Percentiles rank a stretch among this genome's conserved stretches.
Evolutionary conservation across 306 rosid genomes (phyloP).

Genomic region (Glycine latifolia): DNA sequence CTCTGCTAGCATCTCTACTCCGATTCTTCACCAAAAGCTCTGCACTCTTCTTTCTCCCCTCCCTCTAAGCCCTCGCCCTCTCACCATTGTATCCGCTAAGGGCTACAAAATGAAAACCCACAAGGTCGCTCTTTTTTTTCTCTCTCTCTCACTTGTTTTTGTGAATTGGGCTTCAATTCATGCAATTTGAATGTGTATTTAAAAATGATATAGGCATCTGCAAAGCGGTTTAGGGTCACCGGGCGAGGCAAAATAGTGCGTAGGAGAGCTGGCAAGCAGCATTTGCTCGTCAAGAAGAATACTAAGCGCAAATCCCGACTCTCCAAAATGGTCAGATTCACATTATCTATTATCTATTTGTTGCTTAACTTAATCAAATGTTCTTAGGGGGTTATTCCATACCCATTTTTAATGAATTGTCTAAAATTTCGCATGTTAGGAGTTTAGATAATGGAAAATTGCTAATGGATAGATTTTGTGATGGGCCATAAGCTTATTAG

Average conservation of each 20-base stretch:
- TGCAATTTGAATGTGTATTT: constrained; percentile 3
- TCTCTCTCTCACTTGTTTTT: no score
- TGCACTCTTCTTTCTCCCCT: constrained; percentile 39
- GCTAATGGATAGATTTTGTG: not conserved
- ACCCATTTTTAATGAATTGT: not conserved
- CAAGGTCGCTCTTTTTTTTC: constrained; percentile 59
- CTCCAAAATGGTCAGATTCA: constrained; percentile 76
- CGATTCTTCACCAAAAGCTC: constrained; percentile 56
- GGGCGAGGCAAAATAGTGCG: constrained; percentile 91
- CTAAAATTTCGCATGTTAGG: not conserved
- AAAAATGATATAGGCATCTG: constrained; percentile 74
- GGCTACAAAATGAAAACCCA: constrained; percentile 98
- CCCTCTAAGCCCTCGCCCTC: constrained; percentile 54
- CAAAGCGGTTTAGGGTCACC: constrained; percentile 95
- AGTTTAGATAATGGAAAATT: not conserved
- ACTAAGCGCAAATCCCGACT: constrained; percentile 78
- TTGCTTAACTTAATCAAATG: not conserved
- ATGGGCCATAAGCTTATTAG: not conserved
- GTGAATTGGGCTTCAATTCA: not conserved
- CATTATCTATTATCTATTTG: no score
- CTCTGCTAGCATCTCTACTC: constrained; percentile 59
- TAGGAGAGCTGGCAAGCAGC: constrained; percentile 94
- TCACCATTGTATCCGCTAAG: constrained; percentile 75
- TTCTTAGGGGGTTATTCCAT: not conserved
- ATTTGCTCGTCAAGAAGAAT: constrained; percentile 83